phyloP scores from a whole-genome alignment of 257 asterid genomes.

The Solanum pinnatisectum region DNA sequence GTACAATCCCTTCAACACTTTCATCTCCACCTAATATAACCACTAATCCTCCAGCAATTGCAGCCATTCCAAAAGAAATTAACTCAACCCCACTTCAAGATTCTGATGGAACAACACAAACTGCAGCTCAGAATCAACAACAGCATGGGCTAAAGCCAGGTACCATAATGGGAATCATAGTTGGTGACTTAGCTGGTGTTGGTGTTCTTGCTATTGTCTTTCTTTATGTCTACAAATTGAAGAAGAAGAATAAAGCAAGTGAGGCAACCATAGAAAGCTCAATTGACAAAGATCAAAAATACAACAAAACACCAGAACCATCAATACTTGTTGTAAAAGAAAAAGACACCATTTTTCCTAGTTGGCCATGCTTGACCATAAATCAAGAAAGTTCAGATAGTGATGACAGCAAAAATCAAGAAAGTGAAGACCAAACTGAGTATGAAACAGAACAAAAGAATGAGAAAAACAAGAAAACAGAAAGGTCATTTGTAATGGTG shows the following conservation, averaged over 20 bases:
- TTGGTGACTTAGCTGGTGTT: slow-evolving; percentile 59
- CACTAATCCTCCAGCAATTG: slow-evolving; percentile 64
- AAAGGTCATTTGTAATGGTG: slow-evolving; percentile 57
- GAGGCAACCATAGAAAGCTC: slow-evolving; percentile 9
- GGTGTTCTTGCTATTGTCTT: slow-evolving; percentile 54
- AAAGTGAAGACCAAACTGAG: slow-evolving; percentile 1
- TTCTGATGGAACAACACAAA: slow-evolving; percentile 15
- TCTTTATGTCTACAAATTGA: slow-evolving; percentile 40
- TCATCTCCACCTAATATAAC: slow-evolving; percentile 48
- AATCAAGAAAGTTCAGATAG: slow-evolving; percentile 32
- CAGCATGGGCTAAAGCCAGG: slow-evolving; percentile 52
- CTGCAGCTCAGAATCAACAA: slow-evolving; percentile 13
- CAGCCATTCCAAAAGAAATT: slow-evolving; percentile 69
- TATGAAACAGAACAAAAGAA: background rate
- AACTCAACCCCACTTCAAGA: slow-evolving; percentile 22
- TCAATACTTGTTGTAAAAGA: slow-evolving; percentile 17
- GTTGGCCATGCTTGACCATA: slow-evolving; percentile 51
- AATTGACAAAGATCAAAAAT: slow-evolving; percentile 8
- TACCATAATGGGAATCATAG: slow-evolving; percentile 49
- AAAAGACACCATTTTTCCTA: background rate
- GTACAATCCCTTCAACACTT: slow-evolving; percentile 57
- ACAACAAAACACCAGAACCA: slow-evolving; percentile 25
- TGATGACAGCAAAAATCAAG: slow-evolving; percentile 20
- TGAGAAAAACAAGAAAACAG: slow-evolving; percentile 8
- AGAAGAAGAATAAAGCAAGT: slow-evolving; percentile 16